These are phyloP conservation scores for Takashimella koratensis DNA, from an alignment of 1,284 basidiomycete genomes.

Conservation along the genomic window DNA sequence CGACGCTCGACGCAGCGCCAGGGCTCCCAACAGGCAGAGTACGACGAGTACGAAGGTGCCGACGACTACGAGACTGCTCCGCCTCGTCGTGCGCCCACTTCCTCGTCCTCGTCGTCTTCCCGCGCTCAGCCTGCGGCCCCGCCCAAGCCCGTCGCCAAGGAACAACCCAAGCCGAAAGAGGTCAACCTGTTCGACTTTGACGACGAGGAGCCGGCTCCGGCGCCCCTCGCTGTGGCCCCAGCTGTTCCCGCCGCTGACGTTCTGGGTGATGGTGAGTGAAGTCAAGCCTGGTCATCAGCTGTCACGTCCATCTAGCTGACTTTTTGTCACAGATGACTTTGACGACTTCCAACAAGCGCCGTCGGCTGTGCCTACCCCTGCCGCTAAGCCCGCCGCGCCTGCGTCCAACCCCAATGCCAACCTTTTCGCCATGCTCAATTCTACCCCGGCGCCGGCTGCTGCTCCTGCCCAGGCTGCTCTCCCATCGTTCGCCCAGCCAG, in stretches of 20 bases:
- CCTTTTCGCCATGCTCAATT: slow-evolving; percentile 55
- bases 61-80: slow-evolving; percentile 70
- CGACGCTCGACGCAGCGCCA: slow-evolving; percentile 14
- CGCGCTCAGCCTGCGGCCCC: slow-evolving; percentile 47
- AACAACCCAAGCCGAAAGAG: slow-evolving; percentile 51
- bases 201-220: slow-evolving; percentile 54
- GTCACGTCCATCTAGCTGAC: slow-evolving; percentile 50
- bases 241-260: slow-evolving; percentile 24
- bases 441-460: slow-evolving; percentile 32
- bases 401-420: slow-evolving; percentile 34
- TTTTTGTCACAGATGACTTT: slow-evolving; percentile 65
- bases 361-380: slow-evolving; percentile 30
- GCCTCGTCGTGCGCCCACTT: slow-evolving; percentile 4
- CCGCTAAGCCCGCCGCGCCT: slow-evolving; percentile 17
- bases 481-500: slow-evolving; percentile 17
- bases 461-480: slow-evolving; percentile 21
- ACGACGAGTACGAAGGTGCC: slow-evolving; percentile 94
- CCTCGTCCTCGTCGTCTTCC: slow-evolving; percentile 6
- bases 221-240: slow-evolving; percentile 23
- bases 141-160: slow-evolving; percentile 51
- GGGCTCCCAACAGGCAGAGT: slow-evolving; percentile 48
- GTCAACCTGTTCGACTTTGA: slow-evolving; percentile 76
- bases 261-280: slow-evolving; percentile 12
- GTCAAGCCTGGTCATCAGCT: too few species aligned
- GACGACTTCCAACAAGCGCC: slow-evolving; percentile 83